Evolutionary conservation across 2,329 filamentous ascomycete genomes (phyloP), one percentile per base, ranked within the genome.

Genomic region (Moelleriella libera): DNA sequence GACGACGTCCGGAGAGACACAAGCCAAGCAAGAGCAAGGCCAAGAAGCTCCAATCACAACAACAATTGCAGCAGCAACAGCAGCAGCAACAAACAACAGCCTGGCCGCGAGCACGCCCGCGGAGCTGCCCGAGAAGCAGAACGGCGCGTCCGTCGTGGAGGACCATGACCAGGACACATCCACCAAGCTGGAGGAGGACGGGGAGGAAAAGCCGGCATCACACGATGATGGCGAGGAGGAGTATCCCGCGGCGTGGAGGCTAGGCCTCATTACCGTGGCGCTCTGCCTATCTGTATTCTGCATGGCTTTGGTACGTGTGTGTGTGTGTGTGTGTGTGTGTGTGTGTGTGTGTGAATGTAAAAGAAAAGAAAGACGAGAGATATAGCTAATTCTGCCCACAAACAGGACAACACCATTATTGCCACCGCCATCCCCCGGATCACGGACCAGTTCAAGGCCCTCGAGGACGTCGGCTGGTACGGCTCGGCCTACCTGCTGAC

Each of bases 391-490:
- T 6, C 29, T 46, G 10, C 5, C 45, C 6, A 11, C 44, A 29
- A n/a, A n/a, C n/a, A 63, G 61, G 63, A 65, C 51, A 60, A 58
- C 51, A 62, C 61, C 8, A 67, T 68, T 47, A 60, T 68, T 30
- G 56, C 65, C 6, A 69, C 63, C 1, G 59, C 59, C 6, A 56
- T 63, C 6, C 59, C 60, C 9, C 52, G 51, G 45, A 64, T 63
- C 47, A 62, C 60, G 2, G 56, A 50, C 28, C 47, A 50, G 43
- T 50, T 50, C 47, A 42, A 49, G 9, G 47, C 49, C 39, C 29
- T 50, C 29, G 37, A 48, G 6, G 49, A 50, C 39, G 47, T 50
- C 11, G 49, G 49, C 32, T 50, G 49, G 49, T 50, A 50, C 40
- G 49, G 47, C 45, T 48, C 47, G 4, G 47, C 49, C 44, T 68